These are phyloP conservation scores for Yarrowia sp. DNA, from an alignment of 805 yeast genomes.

Conservation along the genomic window DNA sequence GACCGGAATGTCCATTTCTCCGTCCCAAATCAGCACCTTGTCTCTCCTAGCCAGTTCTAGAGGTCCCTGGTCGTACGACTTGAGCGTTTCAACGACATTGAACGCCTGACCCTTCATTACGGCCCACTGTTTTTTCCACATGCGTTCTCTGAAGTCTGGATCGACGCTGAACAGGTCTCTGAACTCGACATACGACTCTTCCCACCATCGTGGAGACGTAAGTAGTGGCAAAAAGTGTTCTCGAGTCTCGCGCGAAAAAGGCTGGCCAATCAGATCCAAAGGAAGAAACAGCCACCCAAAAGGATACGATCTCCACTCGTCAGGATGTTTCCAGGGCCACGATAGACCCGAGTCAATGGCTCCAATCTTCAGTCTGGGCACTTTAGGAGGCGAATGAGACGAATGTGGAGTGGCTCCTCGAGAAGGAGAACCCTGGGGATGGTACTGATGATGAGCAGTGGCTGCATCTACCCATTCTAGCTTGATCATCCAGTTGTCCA, in stretches of 20 bases:
- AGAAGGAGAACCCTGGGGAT: conserved; percentile 25
- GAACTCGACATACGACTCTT: conserved; percentile 49
- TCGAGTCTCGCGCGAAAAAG: conserved; percentile 56
- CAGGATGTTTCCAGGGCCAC: conserved; percentile 80
- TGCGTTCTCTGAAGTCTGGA: conserved; percentile 57
- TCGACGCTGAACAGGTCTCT: conserved; percentile 52
- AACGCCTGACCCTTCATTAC: conserved; percentile 76
- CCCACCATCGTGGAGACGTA: conserved; percentile 70
- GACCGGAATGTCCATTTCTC: conserved; percentile 56
- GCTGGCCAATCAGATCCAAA: conserved; percentile 58
- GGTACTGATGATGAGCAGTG: neutral
- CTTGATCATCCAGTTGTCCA: conserved; percentile 75
- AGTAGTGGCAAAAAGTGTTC: conserved; percentile 55
- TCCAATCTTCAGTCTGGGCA: conserved; percentile 52
- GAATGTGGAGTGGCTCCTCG: conserved; percentile 19
- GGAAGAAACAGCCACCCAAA: conserved; percentile 77
- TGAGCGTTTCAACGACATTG: conserved; percentile 65
- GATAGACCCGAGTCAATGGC: conserved; percentile 75
- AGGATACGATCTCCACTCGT: conserved; percentile 76
- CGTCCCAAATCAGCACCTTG: conserved; percentile 57
- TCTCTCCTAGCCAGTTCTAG: conserved; percentile 60
- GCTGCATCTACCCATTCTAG: conserved; percentile 43
- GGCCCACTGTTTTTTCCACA: conserved; percentile 67
- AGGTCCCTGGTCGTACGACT: conserved; percentile 58
- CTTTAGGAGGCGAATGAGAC: conserved; percentile 27